These are phyloP conservation scores for Cladosporium sp. DNA, from an alignment of 2,329 filamentous ascomycete genomes.

Conservation along the genomic window DNA sequence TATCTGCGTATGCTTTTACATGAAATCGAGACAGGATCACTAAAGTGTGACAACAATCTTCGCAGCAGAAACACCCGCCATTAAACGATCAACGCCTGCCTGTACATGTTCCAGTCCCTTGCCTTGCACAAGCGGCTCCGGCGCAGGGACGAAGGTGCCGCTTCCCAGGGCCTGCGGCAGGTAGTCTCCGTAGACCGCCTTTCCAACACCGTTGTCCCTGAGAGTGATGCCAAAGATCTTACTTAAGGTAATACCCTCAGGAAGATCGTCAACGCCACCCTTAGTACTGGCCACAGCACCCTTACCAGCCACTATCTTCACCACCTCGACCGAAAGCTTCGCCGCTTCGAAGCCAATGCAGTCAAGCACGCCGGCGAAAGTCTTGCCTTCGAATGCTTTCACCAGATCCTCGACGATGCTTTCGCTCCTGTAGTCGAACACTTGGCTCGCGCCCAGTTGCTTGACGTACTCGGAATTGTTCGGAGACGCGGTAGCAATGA, in stretches of 20 bases:
- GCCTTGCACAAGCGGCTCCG: conserved; percentile 42
- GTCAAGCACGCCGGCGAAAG: conserved; percentile 34
- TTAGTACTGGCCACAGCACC: conserved; percentile 24
- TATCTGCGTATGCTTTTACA: too few species aligned
- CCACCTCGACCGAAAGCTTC: conserved; percentile 21
- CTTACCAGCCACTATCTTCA: conserved; percentile 29
- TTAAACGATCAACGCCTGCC: conserved; percentile 41
- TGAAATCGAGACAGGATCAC: background rate
- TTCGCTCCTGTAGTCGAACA: conserved; percentile 45
- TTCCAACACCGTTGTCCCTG: conserved; percentile 33
- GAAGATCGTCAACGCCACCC: conserved; percentile 31
- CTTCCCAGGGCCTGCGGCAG: conserved; percentile 36
- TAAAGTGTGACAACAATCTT: conserved; percentile 45
- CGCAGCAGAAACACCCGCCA: conserved; percentile 44
- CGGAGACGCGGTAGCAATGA: conserved; percentile 46
- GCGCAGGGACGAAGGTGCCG: conserved; percentile 41
- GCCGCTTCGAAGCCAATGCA: conserved; percentile 22
- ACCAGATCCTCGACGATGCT: conserved; percentile 31
- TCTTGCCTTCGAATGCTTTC: conserved; percentile 33
- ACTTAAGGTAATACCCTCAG: conserved; percentile 32
- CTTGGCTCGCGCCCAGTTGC: conserved; percentile 45
- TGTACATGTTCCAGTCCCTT: conserved; percentile 47
- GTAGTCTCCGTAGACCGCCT: conserved; percentile 35
- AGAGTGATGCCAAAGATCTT: conserved; percentile 33
- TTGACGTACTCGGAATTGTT: conserved; percentile 49